phyloP scores from a whole-genome alignment of 176 grass and related monocot genomes.

The Saccharum spontaneum region DNA sequence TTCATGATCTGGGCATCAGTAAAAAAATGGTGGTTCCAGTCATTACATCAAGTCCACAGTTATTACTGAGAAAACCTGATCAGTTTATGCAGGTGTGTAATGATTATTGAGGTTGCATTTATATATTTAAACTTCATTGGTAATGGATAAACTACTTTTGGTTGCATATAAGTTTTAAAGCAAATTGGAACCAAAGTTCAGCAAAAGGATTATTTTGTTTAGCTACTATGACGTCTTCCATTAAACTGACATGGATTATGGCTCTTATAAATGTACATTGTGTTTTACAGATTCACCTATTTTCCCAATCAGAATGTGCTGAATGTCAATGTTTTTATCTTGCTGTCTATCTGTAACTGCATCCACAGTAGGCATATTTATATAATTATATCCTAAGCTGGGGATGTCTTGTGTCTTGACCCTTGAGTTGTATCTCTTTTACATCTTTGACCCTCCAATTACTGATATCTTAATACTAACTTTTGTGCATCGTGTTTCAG shows the following conservation, averaged over 20 bases:
- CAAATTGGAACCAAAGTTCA: background rate
- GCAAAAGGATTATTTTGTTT: background rate
- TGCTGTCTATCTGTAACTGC: background rate
- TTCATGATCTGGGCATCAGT: constrained; percentile 67
- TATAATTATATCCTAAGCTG: background rate
- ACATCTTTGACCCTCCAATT: constrained; percentile 6
- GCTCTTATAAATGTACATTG: background rate
- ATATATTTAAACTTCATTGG: background rate
- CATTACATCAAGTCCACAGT: constrained; percentile 87
- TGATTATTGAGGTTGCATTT: constrained; percentile 3
- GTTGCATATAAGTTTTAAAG: constrained; percentile 9
- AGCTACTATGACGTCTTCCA: background rate
- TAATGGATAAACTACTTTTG: constrained; percentile 18
- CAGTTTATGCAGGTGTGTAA: constrained; percentile 65
- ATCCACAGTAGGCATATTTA: background rate
- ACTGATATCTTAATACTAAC: constrained; percentile 16
- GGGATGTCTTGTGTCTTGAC: background rate
- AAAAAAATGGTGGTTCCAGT: constrained; percentile 71
- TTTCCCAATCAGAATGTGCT: background rate
- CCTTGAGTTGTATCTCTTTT: background rate
- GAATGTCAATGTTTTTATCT: background rate
- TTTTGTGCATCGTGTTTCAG: constrained; percentile 14
- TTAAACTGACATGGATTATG: background rate
- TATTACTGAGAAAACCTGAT: constrained; percentile 78
- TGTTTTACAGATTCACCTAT: constrained; percentile 9